These are phyloP conservation scores for Actinomortierella wolfii DNA, from an alignment of 371 early-diverging fungal species.

Conservation along the genomic window DNA sequence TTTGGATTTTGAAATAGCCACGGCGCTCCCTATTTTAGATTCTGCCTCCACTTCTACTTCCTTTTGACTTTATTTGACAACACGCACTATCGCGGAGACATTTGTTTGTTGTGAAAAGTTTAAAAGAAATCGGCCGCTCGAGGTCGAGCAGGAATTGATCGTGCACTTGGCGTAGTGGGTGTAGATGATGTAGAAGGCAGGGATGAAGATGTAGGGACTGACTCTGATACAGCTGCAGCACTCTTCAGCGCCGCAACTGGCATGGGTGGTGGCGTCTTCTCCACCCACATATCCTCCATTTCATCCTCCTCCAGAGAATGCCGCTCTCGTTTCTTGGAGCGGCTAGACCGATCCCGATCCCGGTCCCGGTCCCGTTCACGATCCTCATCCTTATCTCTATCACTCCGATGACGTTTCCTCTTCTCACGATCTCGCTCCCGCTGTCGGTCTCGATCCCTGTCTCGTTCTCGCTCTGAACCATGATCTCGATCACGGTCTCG, in stretches of 20 bases:
- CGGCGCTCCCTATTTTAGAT: no score
- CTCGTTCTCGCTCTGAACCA: no score
- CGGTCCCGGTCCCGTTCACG: slow-evolving; percentile 15
- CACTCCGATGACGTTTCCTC: background rate
- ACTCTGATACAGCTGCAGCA: background rate
- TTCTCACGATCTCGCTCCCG: background rate
- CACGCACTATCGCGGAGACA: no score
- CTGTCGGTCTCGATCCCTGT: background rate
- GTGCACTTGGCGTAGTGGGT: background rate
- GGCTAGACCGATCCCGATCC: slow-evolving; percentile 18
- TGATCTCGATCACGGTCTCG: no score
- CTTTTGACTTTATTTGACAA: no score
- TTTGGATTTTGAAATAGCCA: no score
- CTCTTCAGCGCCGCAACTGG: no score
- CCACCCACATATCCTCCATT: slow-evolving; percentile 49
- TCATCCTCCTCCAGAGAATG: slow-evolving; percentile 13
- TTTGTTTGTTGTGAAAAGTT: no score
- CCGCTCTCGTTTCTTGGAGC: slow-evolving; percentile 9
- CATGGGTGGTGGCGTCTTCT: no score
- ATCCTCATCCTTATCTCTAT: background rate
- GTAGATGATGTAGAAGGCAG: background rate
- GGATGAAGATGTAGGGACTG: background rate
- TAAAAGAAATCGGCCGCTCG: slow-evolving; percentile 5
- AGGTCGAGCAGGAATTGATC: background rate
- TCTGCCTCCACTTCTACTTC: no score